Evolutionary conservation across 441 rosid species (phyloP), one percentile per base, ranked within the genome.

Genomic region (Gossypium schwendimanii): DNA sequence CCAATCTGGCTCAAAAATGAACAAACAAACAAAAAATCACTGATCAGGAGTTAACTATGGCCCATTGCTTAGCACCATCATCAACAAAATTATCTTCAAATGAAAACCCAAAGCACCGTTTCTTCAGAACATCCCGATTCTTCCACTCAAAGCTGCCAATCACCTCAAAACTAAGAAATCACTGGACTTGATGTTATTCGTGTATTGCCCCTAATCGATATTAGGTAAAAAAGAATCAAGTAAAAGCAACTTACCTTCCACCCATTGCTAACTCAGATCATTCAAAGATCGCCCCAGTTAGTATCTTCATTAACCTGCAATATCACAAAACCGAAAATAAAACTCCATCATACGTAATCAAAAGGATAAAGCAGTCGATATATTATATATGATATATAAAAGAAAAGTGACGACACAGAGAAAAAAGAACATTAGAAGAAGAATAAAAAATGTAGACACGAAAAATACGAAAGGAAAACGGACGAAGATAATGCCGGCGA

Each of bases 1-100:
- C 12, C 59, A 61, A 75, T 63, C 78, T 78, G 80, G 79, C 3
- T 72, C 65, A 75, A 63, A 53, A 71, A 63, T n/a, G 8, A 33
- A 33, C 8, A 6, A 33, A 33, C 39, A 33, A 33, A 33, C 39
- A 63, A 63, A 77, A 72, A 74, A 64, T 12, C 74, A 58, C 12
- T 26, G 73, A 69, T 53, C 68, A 15, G 23, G 21, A 8, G 58
- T 69, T 62, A 49, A 60, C 60, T 4, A 61, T 62, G 50, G 45
- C 65, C 70, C 79, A 50, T 65, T n/a, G 52, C 62, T 39, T 10
- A 17, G 6, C 63, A 60, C 62, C 63, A 3, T 4, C 9, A 23
- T 2, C 4, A 45, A 23, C 14, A 49, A 49, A 33, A 33, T 33
- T 33, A 33, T 33, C 39, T 33, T 33, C 39, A 33, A 33, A 6